Base-by-base conservation (phyloP, 495 filamentous ascomycete genomes). In the Mycothermus thermophilus region DNA sequence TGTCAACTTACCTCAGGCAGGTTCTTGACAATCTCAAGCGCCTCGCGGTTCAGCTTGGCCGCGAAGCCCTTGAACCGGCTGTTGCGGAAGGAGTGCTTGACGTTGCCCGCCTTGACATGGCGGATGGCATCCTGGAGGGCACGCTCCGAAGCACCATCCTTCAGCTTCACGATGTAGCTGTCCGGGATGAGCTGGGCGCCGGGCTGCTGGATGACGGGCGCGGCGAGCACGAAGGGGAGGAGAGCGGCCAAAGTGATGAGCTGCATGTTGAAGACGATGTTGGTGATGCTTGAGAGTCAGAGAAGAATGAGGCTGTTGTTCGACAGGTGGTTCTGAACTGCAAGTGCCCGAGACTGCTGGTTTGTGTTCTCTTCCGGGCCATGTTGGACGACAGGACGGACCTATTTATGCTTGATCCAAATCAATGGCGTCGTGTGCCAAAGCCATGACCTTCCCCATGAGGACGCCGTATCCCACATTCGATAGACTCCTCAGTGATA, bases 151-250 rank as follows among this genome's bases (percentile, higher is more conserved):
- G 54, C 41, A 33, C 65, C 55, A 10, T 65, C 60, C 25, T 68
- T 67, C 37, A 73, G 54, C 44, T 71, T 65, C 44, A 75, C 65
- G 24, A 75, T 72, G 52, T 72, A 73, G 32, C 58, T 61, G 43
- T 59, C 58, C 11, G 60, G 54, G 28, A 74, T 50, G 32, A 65
- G 38, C 24, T 60, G 46, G 37, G 32, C 37, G 37, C 40, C 40
- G 35, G 49, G 52, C 6, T 58, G 54, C 40, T 56, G 48, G 46
- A 62, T 37, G n/a, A 64, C 40, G 20, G 58, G 56, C 25, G 49
- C 47, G 23, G 49, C 45, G 27, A 49, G 32, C 9, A 42, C 42
- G 15, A 47, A 37, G 19, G 44, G 42, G 8, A 52, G 39, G 16
- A 49, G 31, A 16, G 46, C 15, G 7, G 40, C 37, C 25, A 32